A percentile compares a stretch with the other conserved stretches of the same genome.
phyloP scores from a whole-genome alignment of 2,329 filamentous ascomycete genomes.

The Tolypocladium capitatum region DNA sequence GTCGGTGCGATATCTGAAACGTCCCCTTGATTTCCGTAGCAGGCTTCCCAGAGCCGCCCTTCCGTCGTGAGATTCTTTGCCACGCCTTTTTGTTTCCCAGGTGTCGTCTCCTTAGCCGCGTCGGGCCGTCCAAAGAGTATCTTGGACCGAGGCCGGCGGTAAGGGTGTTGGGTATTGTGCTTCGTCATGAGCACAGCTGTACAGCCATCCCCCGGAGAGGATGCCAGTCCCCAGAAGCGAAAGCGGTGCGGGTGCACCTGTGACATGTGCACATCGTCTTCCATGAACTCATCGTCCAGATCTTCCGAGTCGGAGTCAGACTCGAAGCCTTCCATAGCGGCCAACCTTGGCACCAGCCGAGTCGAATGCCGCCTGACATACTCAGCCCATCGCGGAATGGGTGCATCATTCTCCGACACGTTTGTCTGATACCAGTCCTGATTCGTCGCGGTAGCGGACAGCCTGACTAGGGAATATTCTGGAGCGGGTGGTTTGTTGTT shows the following conservation, averaged over 20 bases:
- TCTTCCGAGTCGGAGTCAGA: constrained; percentile 13
- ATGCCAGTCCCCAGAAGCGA: constrained; percentile 39
- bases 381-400: constrained; percentile 31
- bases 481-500: constrained; percentile 19
- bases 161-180: constrained; percentile 34
- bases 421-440: constrained; percentile 42
- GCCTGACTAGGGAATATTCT: constrained; percentile 37
- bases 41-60: constrained; percentile 42
- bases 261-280: constrained; percentile 16
- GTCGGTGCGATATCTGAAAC: constrained; percentile 26
- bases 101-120: not conserved
- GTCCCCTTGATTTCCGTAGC: constrained; percentile 39
- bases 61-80: constrained; percentile 32
- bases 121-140: constrained; percentile 23
- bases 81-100: constrained; percentile 1
- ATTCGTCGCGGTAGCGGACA: constrained; percentile 38
- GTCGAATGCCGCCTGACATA: constrained; percentile 31
- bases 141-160: constrained; percentile 24
- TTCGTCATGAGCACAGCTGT: constrained; percentile 36
- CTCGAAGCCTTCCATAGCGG: constrained; percentile 25
- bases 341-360: constrained; percentile 29
- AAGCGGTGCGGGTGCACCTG: constrained; percentile 36
- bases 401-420: constrained; percentile 13
- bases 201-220: constrained; percentile 37
- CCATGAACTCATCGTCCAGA: constrained; percentile 7